Base-by-base conservation (phyloP, 306 rosid genomes). In the Abrus pulchellus region DNA sequence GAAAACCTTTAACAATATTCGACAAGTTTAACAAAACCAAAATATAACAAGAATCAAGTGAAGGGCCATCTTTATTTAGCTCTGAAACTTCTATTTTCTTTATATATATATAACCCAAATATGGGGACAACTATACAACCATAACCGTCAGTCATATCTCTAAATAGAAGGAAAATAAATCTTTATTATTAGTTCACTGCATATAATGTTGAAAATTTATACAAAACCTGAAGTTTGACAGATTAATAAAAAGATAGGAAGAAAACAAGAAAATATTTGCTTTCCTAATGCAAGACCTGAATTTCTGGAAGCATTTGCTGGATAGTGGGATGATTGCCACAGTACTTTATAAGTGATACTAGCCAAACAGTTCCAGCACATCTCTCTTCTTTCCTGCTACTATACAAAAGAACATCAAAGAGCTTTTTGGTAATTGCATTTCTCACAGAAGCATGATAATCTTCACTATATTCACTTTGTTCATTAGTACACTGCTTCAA, bases 291-390 rank as follows among this genome's bases (percentile, higher is more conserved):
- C 76, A 88, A 90, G 53, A 95, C 99, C 97, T 95, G 99, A 88
- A 95, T 95, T 81, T 93, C 96, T 30, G 97, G 99, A 87, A 95
- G 97, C 90, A 91, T 93, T 80, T 79, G 69, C 85, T 93, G 97
- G 72, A 91, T 83, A 74, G 87, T 84, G 69, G 92, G 91, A 70
- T 91, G 95, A 82, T 83, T 89, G 55, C 99, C 95, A 53, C 97
- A 91, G 82, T 95, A 93, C 92, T 91, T 95, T 74, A 93, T 86
- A 78, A 95, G 91, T 82, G 99, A 95, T 70, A 93, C 85, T 13
- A 95, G 87, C 97, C 97, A 95, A 75, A 95, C 99, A 59, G 98
- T 87, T 87, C 99, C 99, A 8, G 96, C 90, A 90, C 99, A 95
- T 66, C 99, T 91, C 81, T 95, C 99, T 84, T 95, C 99, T 88